Evolutionary conservation across 2,329 filamentous ascomycete species (phyloP).

Genomic region (Myrmaecium sp.): DNA sequence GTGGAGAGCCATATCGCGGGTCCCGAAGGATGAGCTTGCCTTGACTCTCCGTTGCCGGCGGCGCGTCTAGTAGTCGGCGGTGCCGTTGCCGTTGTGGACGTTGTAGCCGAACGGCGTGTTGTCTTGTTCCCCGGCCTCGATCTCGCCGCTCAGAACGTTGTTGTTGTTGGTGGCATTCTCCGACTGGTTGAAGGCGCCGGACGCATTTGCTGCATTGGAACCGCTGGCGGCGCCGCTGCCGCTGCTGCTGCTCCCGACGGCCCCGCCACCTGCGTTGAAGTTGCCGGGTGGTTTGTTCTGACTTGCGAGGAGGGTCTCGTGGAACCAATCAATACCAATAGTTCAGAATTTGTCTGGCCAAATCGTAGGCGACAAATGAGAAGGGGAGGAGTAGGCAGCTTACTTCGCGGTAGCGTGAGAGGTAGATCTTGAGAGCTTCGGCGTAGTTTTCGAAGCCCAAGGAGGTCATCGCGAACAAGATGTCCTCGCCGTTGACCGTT

Average conservation of each 20-base stretch:
- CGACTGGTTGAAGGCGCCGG: conserved; percentile 12
- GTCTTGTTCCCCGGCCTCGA: conserved; percentile 26
- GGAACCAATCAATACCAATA: conserved; percentile 33
- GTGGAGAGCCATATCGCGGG: too few species aligned
- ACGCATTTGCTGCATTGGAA: conserved; percentile 10
- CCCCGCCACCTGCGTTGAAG: conserved; percentile 16
- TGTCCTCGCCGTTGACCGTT: conserved; percentile 97
- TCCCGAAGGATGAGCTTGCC: too few species aligned
- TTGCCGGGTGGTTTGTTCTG: conserved; percentile 35
- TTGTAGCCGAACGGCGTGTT: conserved; percentile 24
- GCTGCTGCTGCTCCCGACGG: conserved; percentile 14
- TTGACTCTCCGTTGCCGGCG: conserved; percentile 8
- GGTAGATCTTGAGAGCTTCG: conserved; percentile 93
- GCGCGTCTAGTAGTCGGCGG: conserved; percentile 19
- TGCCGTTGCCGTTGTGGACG: conserved; percentile 21
- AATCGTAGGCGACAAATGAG: conserved; percentile 19
- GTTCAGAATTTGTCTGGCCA: conserved; percentile 26
- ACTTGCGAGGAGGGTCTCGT: conserved; percentile 65
- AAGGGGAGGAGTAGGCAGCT: conserved; percentile 27
- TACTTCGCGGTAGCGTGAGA: conserved; percentile 96
- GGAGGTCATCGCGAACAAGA: conserved; percentile 97
- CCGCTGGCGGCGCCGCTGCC: conserved; percentile 6
- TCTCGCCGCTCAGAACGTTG: conserved; percentile 25
- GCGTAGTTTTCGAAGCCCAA: conserved; percentile 98
- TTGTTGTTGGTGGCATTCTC: conserved; percentile 23